These are phyloP conservation scores for Schizonepeta tenuifolia DNA, from an alignment of 257 asterid genomes.

Conservation along the genomic window DNA sequence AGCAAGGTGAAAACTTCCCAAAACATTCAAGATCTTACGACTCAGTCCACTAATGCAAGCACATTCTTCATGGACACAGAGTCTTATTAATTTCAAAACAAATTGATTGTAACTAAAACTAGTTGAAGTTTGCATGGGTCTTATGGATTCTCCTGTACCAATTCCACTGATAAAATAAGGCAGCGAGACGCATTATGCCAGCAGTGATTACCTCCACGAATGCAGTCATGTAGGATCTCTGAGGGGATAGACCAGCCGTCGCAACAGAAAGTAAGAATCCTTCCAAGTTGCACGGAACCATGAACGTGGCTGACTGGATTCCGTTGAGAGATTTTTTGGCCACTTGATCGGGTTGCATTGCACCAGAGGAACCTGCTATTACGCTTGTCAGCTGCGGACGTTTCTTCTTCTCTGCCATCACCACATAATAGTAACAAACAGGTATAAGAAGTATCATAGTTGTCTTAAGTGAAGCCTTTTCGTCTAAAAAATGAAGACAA, in stretches of 20 bases:
- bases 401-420: neutral
- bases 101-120: neutral
- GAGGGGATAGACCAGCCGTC: neutral
- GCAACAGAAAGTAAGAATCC: neutral
- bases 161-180: neutral
- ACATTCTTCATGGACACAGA: no score
- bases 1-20: neutral
- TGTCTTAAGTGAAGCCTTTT: no score
- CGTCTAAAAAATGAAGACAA: no score
- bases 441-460: no score
- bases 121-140: neutral
- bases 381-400: neutral
- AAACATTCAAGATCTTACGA: neutral
- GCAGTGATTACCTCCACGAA: slow-evolving; percentile 1
- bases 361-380: neutral
- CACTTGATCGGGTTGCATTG: neutral
- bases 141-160: neutral
- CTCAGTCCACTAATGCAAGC: neutral
- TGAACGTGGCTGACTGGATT: neutral
- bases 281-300: neutral
- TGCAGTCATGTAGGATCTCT: neutral
- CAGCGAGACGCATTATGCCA: neutral
- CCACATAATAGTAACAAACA: neutral
- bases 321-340: neutral
- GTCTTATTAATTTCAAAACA: no score